Percentiles rank a stretch among this genome's conserved stretches.
phyloP scores from a whole-genome alignment of 345 rosid genomes.

The Kandelia obovata region DNA sequence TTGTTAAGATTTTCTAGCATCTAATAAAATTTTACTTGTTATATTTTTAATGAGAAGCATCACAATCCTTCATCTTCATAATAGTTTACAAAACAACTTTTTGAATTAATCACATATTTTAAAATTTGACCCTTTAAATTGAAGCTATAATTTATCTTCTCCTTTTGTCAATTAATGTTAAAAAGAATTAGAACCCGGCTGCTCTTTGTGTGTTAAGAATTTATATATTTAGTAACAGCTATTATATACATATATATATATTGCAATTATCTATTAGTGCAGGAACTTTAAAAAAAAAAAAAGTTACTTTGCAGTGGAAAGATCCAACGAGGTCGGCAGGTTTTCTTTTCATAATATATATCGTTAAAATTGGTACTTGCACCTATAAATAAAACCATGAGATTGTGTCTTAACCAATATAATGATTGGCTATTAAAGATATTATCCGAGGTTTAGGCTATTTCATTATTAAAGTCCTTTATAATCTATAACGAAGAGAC shows the following conservation, averaged over 20 bases:
- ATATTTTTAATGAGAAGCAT: slow-evolving; percentile 26
- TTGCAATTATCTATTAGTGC: too few relatives aligned
- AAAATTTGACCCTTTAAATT: slow-evolving; percentile 29
- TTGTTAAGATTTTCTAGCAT: slow-evolving; percentile 25
- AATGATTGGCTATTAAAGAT: slow-evolving; percentile 26
- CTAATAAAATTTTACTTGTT: slow-evolving; percentile 5
- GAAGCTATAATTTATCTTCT: slow-evolving; percentile 2
- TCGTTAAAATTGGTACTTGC: slow-evolving; percentile 2
- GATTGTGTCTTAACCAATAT: slow-evolving; percentile 13
- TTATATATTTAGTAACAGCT: not conserved
- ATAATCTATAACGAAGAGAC: slow-evolving; percentile 13
- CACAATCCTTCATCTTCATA: slow-evolving; percentile 23
- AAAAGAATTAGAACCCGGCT: not conserved
- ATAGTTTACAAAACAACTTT: slow-evolving; percentile 20
- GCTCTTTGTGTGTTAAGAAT: not conserved
- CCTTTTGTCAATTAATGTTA: slow-evolving; percentile 8
- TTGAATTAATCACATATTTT: slow-evolving; percentile 20
- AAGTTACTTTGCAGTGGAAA: slow-evolving; percentile 21
- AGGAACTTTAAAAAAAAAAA: slow-evolving; percentile 1
- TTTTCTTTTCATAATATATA: slow-evolving; percentile 18
- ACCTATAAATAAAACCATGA: not conserved
- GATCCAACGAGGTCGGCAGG: slow-evolving; percentile 14
- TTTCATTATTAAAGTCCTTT: slow-evolving; percentile 20
- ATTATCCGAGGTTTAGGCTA: slow-evolving; percentile 26
- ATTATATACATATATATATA: too few relatives aligned